Percentiles rank a stretch among this genome's conserved stretches.
These are phyloP conservation scores for Scutellaria barbata DNA, from an alignment of 257 asterid genomes.

Conservation along the genomic window DNA sequence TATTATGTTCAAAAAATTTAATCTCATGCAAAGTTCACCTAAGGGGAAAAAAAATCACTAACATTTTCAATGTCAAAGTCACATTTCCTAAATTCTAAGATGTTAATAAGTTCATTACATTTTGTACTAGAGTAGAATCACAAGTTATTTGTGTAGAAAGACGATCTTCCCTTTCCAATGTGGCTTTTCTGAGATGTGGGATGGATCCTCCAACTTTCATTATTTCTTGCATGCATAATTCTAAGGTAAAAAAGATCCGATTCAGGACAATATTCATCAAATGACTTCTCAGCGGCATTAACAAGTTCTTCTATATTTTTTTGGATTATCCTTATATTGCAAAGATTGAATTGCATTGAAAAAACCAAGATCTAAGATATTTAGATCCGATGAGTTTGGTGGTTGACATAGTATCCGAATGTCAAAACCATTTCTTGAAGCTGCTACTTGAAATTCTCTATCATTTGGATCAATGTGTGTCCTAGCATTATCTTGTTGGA, in stretches of 20 bases:
- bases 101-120: background rate
- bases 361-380: constrained; percentile 18
- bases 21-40: too few relatives aligned
- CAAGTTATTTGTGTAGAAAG: constrained; percentile 24
- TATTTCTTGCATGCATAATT: constrained; percentile 28
- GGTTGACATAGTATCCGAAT: too few relatives aligned
- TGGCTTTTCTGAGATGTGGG: constrained; percentile 18
- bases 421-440: too few relatives aligned
- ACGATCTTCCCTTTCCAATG: constrained; percentile 16
- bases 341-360: background rate
- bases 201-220: constrained; percentile 15
- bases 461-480: background rate
- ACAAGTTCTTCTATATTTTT: constrained; percentile 6
- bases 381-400: background rate
- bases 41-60: too few relatives aligned
- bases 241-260: constrained; percentile 26
- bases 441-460: too few relatives aligned
- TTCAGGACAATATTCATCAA: background rate
- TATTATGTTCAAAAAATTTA: too few relatives aligned
- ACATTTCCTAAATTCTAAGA: too few relatives aligned
- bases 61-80: too few relatives aligned
- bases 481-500: constrained; percentile 15
- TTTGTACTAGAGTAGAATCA: constrained; percentile 3
- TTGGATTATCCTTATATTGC: background rate
- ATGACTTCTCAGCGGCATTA: constrained; percentile 18